Evolutionary conservation across 805 yeast species (phyloP), one percentile per base, ranked within the genome.

Genomic region (Soucietia sequanensis): DNA sequence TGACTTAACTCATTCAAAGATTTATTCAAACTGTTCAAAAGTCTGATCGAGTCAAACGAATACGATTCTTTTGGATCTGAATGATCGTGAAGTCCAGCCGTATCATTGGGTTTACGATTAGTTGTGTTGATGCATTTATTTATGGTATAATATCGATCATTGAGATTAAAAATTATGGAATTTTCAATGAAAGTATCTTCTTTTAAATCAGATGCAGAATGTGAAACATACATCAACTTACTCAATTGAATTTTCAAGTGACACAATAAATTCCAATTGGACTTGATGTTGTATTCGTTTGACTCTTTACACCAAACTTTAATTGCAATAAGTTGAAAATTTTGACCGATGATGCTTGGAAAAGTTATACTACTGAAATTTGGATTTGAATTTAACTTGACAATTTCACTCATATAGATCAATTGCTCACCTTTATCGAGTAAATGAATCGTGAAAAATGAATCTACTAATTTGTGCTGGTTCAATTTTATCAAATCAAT

Each of bases 361-460:
- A 65, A 29, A 9, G 51, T 32, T 3, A 63, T 34, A 7, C 42
- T 46, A n/a, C 53, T 50, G 34, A 62, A 65, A 26, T 48, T 42
- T 9, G 65, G 65, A 27, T 45, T 46, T 47, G 48, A 33, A 34
- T 41, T 45, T 11, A 37, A 33, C 4, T 26, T 21, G 1, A 50
- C 38, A 5, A 58, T 46, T 38, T 65, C 71, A 38, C 69, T 63
- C 19, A 65, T 49, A 37, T 62, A 62, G 3, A 62, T 31, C 31
- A 60, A 43, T 21, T 37, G 25, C 11, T 40, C 23, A 11, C 27
- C 39, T 9, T 31, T 46, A 5, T 30, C 33, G 7, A 29, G 33
- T 12, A 45, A 31, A 34, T 58, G 60, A 9, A 63, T 18, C n/a
- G 56, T 47, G 37, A 56, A 43, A 38, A 61, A 63, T 8, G 52